A percentile compares a stretch with the other conserved stretches of the same genome.
Conservation (phyloP, 345 rosid genomes). For the Aquilaria malaccensis region DNA sequence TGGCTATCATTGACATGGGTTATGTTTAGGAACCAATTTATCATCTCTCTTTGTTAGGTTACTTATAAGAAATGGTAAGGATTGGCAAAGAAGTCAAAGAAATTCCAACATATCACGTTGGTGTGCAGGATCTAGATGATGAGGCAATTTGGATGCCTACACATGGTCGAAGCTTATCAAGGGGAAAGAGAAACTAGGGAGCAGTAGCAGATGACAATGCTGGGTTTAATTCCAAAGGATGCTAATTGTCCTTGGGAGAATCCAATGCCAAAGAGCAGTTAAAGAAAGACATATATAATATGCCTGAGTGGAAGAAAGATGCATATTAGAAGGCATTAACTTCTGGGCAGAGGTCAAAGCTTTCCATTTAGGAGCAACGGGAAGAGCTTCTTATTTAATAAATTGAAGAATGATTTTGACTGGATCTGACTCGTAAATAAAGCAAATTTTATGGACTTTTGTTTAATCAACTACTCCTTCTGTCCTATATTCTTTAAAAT, state of each 20-base stretch:
- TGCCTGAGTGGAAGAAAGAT: conserved; percentile 97
- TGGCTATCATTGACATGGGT: no score
- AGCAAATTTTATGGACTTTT: no score
- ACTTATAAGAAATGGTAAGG: no score
- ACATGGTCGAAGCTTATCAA: conserved; percentile 33
- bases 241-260: conserved; percentile 97
- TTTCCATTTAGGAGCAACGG: conserved; percentile 83
- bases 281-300: conserved; percentile 67
- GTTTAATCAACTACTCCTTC: no score
- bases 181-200: conserved; percentile 78
- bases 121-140: no score
- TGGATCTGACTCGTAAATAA: conserved; percentile 34
- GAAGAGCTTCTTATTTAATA: conserved; percentile 84
- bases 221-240: conserved; percentile 92
- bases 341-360: conserved; percentile 76
- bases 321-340: conserved; percentile 72
- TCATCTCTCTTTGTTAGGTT: no score
- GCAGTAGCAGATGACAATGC: conserved; percentile 85
- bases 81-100: no score
- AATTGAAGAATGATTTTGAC: conserved; percentile 80
- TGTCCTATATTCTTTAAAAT: no score
- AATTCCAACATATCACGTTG: no score
- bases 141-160: no score
- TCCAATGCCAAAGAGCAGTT: conserved; percentile 82
- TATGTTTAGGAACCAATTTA: no score